Evolutionary conservation across 441 rosid genomes (phyloP).

Genomic region (Populus hybrid): DNA sequence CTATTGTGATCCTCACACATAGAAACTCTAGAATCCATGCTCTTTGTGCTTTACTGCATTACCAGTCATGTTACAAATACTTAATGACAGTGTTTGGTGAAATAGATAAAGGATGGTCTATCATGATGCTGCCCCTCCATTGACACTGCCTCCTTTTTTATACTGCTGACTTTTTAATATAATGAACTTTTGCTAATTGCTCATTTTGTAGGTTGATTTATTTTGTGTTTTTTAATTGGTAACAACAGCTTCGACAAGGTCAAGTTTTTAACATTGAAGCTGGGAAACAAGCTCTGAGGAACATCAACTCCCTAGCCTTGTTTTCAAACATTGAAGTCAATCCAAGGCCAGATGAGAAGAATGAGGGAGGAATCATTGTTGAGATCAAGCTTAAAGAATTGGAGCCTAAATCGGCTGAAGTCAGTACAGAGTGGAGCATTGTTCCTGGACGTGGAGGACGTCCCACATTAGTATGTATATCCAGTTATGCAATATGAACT

Average conservation of each 20-base stretch:
- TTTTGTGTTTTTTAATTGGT: constrained; percentile 9
- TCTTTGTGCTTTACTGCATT: not conserved
- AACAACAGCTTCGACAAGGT: constrained; percentile 73
- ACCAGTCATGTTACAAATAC: not conserved
- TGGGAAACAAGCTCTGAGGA: constrained; percentile 87
- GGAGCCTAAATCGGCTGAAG: constrained; percentile 96
- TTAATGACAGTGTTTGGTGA: not conserved
- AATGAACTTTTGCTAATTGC: not conserved
- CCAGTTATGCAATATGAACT: not conserved
- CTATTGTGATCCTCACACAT: not conserved
- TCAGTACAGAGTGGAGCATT: too few species aligned
- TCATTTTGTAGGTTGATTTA: not conserved
- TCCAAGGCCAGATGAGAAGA: constrained; percentile 91
- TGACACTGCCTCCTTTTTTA: not conserved
- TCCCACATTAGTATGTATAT: constrained; percentile 68
- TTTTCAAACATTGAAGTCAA: constrained; percentile 94
- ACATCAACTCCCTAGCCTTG: constrained; percentile 70
- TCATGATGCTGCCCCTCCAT: not conserved
- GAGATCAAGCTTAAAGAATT: constrained; percentile 95
- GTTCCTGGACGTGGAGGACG: constrained; percentile 98
- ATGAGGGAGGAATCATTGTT: constrained; percentile 87
- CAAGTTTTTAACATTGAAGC: constrained; percentile 87
- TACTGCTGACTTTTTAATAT: not conserved
- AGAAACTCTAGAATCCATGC: not conserved
- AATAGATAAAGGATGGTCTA: not conserved